Percentiles rank a stretch among this genome's conserved stretches.
Evolutionary conservation across 768 basidiomycete species (phyloP).

Genomic region (Auricularia sp.): DNA sequence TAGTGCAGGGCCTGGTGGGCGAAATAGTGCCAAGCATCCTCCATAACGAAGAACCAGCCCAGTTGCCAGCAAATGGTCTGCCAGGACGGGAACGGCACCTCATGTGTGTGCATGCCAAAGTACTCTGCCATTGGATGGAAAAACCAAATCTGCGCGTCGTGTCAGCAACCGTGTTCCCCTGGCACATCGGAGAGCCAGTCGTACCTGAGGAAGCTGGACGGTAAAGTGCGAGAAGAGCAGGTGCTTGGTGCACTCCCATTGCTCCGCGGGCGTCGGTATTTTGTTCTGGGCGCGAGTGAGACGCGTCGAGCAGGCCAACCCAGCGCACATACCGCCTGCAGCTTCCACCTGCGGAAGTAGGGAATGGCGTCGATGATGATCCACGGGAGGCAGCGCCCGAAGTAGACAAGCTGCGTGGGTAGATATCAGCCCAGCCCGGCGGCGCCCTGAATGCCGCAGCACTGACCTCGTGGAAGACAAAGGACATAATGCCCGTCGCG

Average conservation of each 20-base stretch:
- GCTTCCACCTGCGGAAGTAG: conserved; percentile 89
- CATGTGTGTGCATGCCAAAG: conserved; percentile 85
- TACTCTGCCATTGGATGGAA: conserved; percentile 85
- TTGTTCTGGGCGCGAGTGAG: conserved; percentile 33
- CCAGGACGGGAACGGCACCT: conserved; percentile 80
- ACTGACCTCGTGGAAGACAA: conserved; percentile 82
- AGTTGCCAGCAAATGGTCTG: conserved; percentile 66
- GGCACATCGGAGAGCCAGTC: conserved; percentile 17
- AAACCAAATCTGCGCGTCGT: conserved; percentile 50
- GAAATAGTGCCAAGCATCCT: conserved; percentile 91
- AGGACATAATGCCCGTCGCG: conserved; percentile 89
- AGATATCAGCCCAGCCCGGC: background rate
- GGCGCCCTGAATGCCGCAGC: conserved; percentile 17
- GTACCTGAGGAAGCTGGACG: conserved; percentile 64
- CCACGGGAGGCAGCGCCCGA: conserved; percentile 91
- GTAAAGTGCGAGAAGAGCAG: conserved; percentile 94
- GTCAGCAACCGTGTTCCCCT: conserved; percentile 16
- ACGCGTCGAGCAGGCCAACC: background rate
- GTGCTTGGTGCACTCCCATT: conserved; percentile 92
- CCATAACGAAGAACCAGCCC: conserved; percentile 85
- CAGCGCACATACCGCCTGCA: conserved; percentile 53
- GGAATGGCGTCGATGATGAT: conserved; percentile 90
- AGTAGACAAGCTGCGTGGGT: conserved; percentile 72
- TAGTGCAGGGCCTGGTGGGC: conserved; percentile 85
- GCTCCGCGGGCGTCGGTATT: conserved; percentile 66